phyloP scores from a whole-genome alignment of 352 stramenopile genomes.

The Blastocystis sp. region DNA sequence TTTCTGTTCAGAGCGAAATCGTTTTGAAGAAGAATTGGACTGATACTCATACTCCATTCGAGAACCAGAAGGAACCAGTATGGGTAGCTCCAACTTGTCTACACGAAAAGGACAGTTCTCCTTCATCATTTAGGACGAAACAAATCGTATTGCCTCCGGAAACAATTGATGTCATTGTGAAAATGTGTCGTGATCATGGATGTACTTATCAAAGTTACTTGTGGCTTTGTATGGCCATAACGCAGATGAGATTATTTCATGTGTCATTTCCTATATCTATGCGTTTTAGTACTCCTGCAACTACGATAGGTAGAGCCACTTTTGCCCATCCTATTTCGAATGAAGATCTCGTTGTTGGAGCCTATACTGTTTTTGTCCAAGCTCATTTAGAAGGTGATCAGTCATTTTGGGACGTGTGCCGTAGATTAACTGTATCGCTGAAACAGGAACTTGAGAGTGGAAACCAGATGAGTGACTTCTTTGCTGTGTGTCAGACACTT shows the following conservation, averaged over 20 bases:
- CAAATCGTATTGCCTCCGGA: background rate
- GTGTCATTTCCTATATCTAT: background rate
- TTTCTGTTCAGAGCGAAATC: slow-evolving; percentile 1
- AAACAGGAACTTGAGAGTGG: background rate
- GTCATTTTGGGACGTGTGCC: background rate
- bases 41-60: background rate
- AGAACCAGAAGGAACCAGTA: background rate
- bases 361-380: background rate
- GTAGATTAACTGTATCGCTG: background rate
- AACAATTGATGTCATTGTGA: background rate
- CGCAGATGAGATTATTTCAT: background rate
- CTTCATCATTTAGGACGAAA: background rate
- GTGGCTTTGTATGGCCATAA: background rate
- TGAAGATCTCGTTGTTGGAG: background rate
- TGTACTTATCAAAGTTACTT: background rate
- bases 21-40: background rate
- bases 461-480: slow-evolving; percentile 30
- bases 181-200: background rate
- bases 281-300: background rate
- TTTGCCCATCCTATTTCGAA: background rate
- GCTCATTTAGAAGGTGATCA: background rate
- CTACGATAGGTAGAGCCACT: background rate
- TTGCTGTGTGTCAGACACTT: background rate
- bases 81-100: background rate
- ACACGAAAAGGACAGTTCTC: background rate